These are phyloP conservation scores for Mycena pura DNA, from an alignment of 768 basidiomycete species.

Conservation along the genomic window DNA sequence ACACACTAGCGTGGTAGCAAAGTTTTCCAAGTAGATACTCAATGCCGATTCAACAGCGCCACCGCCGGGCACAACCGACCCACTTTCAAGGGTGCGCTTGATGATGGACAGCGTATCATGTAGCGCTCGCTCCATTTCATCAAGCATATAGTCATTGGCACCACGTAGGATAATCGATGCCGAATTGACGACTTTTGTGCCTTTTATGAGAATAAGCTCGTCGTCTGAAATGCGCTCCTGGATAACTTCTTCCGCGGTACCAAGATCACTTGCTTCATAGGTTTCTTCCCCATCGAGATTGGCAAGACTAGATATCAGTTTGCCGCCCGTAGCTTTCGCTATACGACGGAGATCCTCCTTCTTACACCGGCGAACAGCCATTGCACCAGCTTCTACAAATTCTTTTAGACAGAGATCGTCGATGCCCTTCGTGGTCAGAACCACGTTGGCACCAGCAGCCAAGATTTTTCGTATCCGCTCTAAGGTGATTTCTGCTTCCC, in stretches of 20 bases:
- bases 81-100: constrained; percentile 97
- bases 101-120: constrained; percentile 95
- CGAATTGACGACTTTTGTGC: constrained; percentile 95
- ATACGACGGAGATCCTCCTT: constrained; percentile 98
- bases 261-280: constrained; percentile 89
- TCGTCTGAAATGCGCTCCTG: constrained; percentile 99
- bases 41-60: constrained; percentile 97
- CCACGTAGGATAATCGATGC: constrained; percentile 93
- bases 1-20: constrained; percentile 94
- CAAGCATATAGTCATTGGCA: constrained; percentile 98
- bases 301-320: constrained; percentile 88
- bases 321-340: constrained; percentile 96
- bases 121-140: constrained; percentile 98
- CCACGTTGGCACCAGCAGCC: constrained; percentile 94
- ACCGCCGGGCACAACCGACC: constrained; percentile 94
- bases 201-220: constrained; percentile 96
- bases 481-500: constrained; percentile 94
- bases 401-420: constrained; percentile 98
- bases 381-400: constrained; percentile 98
- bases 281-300: constrained; percentile 98
- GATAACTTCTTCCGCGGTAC: constrained; percentile 93
- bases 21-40: constrained; percentile 98
- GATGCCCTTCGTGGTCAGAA: constrained; percentile 97
- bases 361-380: constrained; percentile 96
- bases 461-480: constrained; percentile 97